Evolutionary conservation across 495 filamentous ascomycete species (phyloP).

Genomic region (Endocarpon pusillum): DNA sequence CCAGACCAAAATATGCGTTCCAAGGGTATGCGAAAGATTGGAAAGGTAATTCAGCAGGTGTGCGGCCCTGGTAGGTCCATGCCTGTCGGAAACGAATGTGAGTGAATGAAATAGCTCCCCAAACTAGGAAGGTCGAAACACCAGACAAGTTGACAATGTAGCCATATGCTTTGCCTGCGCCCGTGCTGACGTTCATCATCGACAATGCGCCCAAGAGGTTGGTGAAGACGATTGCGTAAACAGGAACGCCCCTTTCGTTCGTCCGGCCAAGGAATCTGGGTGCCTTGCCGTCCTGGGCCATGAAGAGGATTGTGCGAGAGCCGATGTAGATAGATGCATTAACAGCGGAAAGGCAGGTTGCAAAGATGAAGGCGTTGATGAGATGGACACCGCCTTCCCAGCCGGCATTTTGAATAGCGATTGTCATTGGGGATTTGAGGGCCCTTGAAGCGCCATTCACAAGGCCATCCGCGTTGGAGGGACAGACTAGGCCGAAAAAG

Average conservation of each 20-base stretch:
- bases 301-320: slow-evolving; percentile 52
- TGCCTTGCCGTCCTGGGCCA: slow-evolving; percentile 40
- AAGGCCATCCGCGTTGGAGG: slow-evolving; percentile 26
- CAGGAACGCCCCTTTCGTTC: slow-evolving; percentile 26
- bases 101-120: slow-evolving; percentile 36
- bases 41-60: slow-evolving; percentile 36
- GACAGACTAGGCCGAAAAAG: slow-evolving; percentile 29
- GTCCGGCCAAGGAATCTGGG: not conserved
- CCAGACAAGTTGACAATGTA: slow-evolving; percentile 42
- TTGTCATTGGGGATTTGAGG: slow-evolving; percentile 32
- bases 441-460: slow-evolving; percentile 17
- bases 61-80: slow-evolving; percentile 43
- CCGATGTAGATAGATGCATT: slow-evolving; percentile 74
- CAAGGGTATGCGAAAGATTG: slow-evolving; percentile 41
- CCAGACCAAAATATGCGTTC: slow-evolving; percentile 43
- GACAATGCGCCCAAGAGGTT: slow-evolving; percentile 35
- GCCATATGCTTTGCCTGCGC: slow-evolving; percentile 32
- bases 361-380: slow-evolving; percentile 56
- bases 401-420: slow-evolving; percentile 30
- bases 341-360: slow-evolving; percentile 52
- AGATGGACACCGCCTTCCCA: slow-evolving; percentile 40
- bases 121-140: slow-evolving; percentile 38
- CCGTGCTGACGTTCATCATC: slow-evolving; percentile 34
- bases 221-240: slow-evolving; percentile 26
- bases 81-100: slow-evolving; percentile 43